These are phyloP conservation scores for Celoporthe dispersa DNA, from an alignment of 2,329 filamentous ascomycete species.

Conservation along the genomic window DNA sequence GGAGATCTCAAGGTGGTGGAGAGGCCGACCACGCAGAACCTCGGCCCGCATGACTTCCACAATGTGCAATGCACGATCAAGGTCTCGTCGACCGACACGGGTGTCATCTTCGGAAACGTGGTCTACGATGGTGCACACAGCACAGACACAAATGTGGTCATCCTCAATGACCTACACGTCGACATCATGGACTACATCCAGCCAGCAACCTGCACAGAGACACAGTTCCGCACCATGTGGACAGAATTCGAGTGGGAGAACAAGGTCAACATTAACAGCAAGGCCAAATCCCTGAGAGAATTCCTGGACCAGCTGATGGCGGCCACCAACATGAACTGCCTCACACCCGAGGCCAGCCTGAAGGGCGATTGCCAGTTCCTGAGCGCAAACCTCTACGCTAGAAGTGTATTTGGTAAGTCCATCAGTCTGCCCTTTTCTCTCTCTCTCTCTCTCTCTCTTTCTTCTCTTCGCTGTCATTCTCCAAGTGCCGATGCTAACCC, in stretches of 20 bases:
- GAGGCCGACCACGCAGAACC: conserved; percentile 92
- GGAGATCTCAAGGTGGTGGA: conserved; percentile 98
- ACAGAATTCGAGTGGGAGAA: conserved; percentile 99
- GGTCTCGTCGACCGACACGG: conserved; percentile 96
- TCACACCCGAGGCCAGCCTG: conserved; percentile 94
- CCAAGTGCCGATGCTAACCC: conserved; percentile 12
- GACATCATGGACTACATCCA: conserved; percentile 99
- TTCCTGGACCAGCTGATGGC: conserved; percentile 96
- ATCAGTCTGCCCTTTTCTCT: not conserved
- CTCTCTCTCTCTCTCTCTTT: conserved; percentile 12
- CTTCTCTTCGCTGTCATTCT: conserved; percentile 11
- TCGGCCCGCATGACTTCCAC: conserved; percentile 94
- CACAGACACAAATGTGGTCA: conserved; percentile 94
- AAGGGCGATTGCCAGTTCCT: conserved; percentile 98
- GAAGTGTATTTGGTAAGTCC: conserved; percentile 94
- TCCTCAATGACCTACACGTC: conserved; percentile 96
- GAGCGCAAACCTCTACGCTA: conserved; percentile 94
- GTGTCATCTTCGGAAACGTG: conserved; percentile 98
- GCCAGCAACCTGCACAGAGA: conserved; percentile 93
- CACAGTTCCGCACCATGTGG: conserved; percentile 99
- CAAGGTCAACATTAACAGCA: conserved; percentile 99
- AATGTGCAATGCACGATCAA: conserved; percentile 99
- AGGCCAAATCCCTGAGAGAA: conserved; percentile 86
- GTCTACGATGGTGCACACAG: conserved; percentile 94
- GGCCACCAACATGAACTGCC: conserved; percentile 97